These are phyloP conservation scores for Monotropa hypopitys DNA, from an alignment of 179 eudicot genomes.

Conservation along the genomic window DNA sequence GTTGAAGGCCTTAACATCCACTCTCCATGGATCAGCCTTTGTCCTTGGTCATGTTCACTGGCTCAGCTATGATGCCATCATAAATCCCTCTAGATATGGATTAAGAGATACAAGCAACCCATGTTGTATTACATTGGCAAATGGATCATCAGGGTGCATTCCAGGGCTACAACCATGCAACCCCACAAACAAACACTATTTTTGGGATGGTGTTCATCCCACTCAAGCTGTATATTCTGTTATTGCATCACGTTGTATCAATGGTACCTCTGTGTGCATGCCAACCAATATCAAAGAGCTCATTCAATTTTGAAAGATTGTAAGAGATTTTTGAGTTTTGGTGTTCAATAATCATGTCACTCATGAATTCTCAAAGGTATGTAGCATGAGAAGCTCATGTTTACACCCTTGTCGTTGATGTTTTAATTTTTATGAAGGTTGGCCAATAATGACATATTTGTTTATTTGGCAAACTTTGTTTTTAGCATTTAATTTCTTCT, in stretches of 20 bases:
- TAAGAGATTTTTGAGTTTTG: neutral
- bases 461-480: too few species aligned
- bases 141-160: constrained; percentile 29
- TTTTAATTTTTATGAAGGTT: too few species aligned
- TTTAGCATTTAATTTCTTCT: too few species aligned
- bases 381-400: too few species aligned
- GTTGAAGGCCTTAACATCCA: constrained; percentile 31
- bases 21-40: constrained; percentile 37
- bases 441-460: too few species aligned
- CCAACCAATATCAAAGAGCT: constrained; percentile 31
- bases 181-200: constrained; percentile 21
- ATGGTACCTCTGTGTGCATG: constrained; percentile 23
- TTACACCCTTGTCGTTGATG: too few species aligned
- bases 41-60: constrained; percentile 30
- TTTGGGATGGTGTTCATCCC: constrained; percentile 46
- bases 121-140: constrained; percentile 34
- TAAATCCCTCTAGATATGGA: constrained; percentile 40
- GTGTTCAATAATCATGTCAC: neutral
- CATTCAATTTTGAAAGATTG: neutral
- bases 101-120: constrained; percentile 27
- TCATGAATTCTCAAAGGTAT: too few species aligned
- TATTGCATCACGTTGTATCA: constrained; percentile 22
- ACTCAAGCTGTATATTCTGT: constrained; percentile 29
- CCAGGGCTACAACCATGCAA: constrained; percentile 19
- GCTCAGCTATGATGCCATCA: constrained; percentile 45